Percentiles rank a stretch among this genome's conserved stretches.
phyloP scores from a whole-genome alignment of 345 rosid species.

The Mallotus nudiflorus region DNA sequence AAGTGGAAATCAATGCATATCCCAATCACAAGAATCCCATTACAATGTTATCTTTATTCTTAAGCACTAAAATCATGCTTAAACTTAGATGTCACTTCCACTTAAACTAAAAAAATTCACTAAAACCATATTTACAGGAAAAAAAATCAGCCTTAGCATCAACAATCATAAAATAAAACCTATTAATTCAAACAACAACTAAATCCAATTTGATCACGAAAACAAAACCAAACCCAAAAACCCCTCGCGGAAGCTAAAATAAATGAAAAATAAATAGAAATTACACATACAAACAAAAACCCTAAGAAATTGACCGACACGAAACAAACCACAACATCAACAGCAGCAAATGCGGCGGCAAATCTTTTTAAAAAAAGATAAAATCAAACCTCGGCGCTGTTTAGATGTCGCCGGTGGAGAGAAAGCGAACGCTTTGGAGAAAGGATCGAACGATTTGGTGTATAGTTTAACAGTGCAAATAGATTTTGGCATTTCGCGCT shows the following conservation, averaged over 20 bases:
- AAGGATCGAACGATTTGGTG: neutral
- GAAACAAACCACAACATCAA: neutral
- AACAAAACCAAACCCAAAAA: neutral
- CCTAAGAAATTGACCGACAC: no score
- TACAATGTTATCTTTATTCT: no score
- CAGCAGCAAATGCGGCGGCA: neutral
- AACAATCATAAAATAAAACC: neutral
- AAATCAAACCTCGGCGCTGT: neutral
- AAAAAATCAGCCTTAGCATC: neutral
- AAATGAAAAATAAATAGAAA: no score
- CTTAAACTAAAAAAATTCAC: no score
- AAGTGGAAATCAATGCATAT: neutral
- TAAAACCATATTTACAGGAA: no score
- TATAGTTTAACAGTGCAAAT: neutral
- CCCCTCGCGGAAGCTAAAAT: slow-evolving; percentile 1
- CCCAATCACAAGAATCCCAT: neutral
- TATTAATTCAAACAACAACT: neutral
- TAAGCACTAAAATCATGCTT: no score
- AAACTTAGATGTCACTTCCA: no score
- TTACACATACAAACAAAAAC: neutral
- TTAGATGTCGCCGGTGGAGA: neutral
- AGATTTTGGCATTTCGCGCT: neutral
- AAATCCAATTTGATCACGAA: neutral
- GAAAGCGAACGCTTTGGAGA: neutral
- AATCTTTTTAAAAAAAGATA: neutral